phyloP scores from a whole-genome alignment of 352 stramenopile genomes.

The Globisporangium acanthophoron region DNA sequence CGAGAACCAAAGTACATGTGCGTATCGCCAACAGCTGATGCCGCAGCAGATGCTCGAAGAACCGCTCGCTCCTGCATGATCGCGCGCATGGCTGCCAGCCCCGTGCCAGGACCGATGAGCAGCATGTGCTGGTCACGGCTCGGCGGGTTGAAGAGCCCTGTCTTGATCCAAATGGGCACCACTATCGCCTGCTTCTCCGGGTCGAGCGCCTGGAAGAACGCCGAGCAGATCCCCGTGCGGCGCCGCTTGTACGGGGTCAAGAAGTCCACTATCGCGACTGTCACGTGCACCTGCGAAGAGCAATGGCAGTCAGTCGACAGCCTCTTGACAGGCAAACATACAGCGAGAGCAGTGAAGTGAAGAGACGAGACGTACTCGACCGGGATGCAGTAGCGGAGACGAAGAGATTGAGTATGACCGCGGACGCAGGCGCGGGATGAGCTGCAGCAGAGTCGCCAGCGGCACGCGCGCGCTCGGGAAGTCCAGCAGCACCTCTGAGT shows the following conservation, averaged over 20 bases:
- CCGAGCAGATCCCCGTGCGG: constrained; percentile 78
- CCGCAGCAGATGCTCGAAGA: constrained; percentile 22
- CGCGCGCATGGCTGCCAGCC: constrained; percentile 88
- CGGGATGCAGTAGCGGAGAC: constrained; percentile 51
- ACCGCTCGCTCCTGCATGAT: constrained; percentile 81
- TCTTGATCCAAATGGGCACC: constrained; percentile 86
- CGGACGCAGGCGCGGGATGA: constrained; percentile 83
- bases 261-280: constrained; percentile 88
- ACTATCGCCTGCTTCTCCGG: constrained; percentile 24
- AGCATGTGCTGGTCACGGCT: constrained; percentile 50
- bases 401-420: constrained; percentile 92
- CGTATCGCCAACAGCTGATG: constrained; percentile 18
- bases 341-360: background rate
- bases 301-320: background rate
- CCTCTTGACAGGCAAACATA: background rate
- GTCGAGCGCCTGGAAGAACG: constrained; percentile 64
- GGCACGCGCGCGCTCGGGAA: constrained; percentile 76
- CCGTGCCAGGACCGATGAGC: constrained; percentile 89
- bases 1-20: constrained; percentile 89
- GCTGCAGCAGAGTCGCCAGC: constrained; percentile 67
- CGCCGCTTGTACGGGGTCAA: constrained; percentile 87
- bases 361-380: constrained; percentile 19
- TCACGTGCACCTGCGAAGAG: constrained; percentile 51
- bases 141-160: constrained; percentile 66
- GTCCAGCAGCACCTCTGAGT: constrained; percentile 82